phyloP scores from a whole-genome alignment of 2,329 filamentous ascomycete species.

The Alternaria alternata region DNA sequence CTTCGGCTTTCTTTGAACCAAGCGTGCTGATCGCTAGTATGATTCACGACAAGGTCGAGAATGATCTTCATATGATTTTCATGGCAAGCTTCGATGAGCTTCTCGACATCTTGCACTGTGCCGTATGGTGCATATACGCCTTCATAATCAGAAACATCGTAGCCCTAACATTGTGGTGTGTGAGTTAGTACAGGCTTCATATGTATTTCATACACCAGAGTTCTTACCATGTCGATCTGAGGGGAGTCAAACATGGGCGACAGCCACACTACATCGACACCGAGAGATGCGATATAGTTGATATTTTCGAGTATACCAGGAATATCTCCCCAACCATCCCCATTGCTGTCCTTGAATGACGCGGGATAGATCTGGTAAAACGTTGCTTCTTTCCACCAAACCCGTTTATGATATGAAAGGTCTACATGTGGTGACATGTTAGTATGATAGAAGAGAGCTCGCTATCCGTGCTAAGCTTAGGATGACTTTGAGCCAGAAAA shows the following conservation, averaged over 20 bases:
- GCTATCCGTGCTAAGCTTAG: background rate
- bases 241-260: slow-evolving; percentile 72
- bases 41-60: slow-evolving; percentile 80
- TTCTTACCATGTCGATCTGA: slow-evolving; percentile 66
- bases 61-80: slow-evolving; percentile 73
- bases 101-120: slow-evolving; percentile 70
- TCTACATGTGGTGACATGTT: slow-evolving; percentile 39
- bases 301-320: slow-evolving; percentile 50
- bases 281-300: slow-evolving; percentile 63
- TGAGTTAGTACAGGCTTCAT: background rate
- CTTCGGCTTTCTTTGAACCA: slow-evolving; percentile 75
- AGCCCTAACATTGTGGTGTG: slow-evolving; percentile 53
- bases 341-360: slow-evolving; percentile 59
- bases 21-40: slow-evolving; percentile 74
- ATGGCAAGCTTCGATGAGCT: slow-evolving; percentile 67
- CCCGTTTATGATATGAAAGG: slow-evolving; percentile 30
- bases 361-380: slow-evolving; percentile 34
- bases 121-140: slow-evolving; percentile 71
- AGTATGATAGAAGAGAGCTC: slow-evolving; percentile 20
- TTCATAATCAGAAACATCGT: slow-evolving; percentile 74
- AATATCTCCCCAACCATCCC: slow-evolving; percentile 68
- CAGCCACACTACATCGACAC: slow-evolving; percentile 72
- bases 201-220: background rate
- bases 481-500: background rate
- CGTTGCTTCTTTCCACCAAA: slow-evolving; percentile 58